These are phyloP conservation scores for Plasmodium ovale DNA, from an alignment of 169 alveolate species.

Conservation along the genomic window DNA sequence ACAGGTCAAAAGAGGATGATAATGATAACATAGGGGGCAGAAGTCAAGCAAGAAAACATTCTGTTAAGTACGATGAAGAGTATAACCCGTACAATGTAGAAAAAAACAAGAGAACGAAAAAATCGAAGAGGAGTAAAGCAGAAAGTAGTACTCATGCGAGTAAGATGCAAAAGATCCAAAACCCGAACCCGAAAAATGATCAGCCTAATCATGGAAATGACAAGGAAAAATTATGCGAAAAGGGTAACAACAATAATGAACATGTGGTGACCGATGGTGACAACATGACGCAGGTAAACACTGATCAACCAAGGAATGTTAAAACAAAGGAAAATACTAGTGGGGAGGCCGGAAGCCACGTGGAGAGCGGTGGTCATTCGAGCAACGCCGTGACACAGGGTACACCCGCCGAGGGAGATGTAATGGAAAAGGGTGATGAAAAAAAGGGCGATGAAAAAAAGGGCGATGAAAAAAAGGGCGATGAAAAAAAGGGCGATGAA, in stretches of 20 bases:
- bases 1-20: constrained; percentile 29
- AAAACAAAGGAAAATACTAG: too few species aligned
- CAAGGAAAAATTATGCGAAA: too few species aligned
- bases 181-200: not conserved
- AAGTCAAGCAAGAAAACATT: constrained; percentile 18
- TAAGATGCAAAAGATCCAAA: not conserved
- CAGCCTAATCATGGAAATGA: too few species aligned
- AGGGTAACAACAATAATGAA: too few species aligned
- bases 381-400: too few species aligned
- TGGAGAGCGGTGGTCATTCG: too few species aligned
- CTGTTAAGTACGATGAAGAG: constrained; percentile 29
- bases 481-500: too few species aligned
- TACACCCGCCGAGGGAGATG: not conserved
- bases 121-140: constrained; percentile 6
- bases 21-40: constrained; percentile 5
- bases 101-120: constrained; percentile 26
- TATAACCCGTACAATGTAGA: constrained; percentile 33
- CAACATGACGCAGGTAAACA: too few species aligned
- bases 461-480: not conserved
- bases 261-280: too few species aligned
- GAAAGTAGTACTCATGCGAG: not conserved
- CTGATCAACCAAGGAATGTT: too few species aligned
- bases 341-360: too few species aligned
- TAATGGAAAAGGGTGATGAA: not conserved
- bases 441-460: not conserved